Conservation (phyloP, 352 stramenopile species). For the Globisporangium nodosum region DNA sequence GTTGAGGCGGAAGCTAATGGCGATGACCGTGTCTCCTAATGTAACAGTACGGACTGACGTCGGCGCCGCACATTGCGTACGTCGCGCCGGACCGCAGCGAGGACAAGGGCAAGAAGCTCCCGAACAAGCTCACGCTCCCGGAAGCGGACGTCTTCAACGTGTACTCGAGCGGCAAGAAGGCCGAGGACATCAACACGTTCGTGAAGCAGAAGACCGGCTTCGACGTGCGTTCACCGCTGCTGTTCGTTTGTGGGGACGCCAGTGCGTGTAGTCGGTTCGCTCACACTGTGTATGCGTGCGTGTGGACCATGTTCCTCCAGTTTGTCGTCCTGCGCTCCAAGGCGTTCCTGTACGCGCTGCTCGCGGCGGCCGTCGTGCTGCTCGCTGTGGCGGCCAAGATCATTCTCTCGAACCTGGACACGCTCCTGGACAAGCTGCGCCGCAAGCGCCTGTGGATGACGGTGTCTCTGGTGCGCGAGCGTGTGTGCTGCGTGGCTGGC, state of each 20-base stretch:
- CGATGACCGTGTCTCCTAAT: not conserved
- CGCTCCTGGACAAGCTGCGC: conserved; percentile 62
- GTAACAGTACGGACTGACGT: conserved; percentile 68
- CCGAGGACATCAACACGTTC: conserved; percentile 62
- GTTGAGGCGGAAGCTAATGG: not conserved
- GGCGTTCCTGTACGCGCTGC: conserved; percentile 49
- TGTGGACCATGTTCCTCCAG: conserved; percentile 11
- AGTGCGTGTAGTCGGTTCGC: not conserved
- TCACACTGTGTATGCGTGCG: not conserved
- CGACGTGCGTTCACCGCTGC: conserved; percentile 27
- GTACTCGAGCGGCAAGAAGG: conserved; percentile 67
- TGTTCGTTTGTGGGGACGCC: not conserved
- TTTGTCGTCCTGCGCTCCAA: conserved; percentile 70
- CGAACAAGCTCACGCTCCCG: conserved; percentile 48
- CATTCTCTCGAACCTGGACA: conserved; percentile 60
- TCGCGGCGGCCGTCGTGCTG: conserved; percentile 22
- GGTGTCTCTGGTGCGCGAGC: conserved; percentile 54
- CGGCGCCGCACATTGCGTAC: conserved; percentile 73
- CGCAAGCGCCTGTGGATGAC: conserved; percentile 86
- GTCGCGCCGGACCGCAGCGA: conserved; percentile 50
- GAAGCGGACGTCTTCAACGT: conserved; percentile 71
- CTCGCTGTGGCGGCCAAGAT: conserved; percentile 47
- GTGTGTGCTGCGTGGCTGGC: too few species aligned
- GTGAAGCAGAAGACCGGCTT: conserved; percentile 82
- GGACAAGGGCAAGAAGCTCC: conserved; percentile 41